phyloP scores from a whole-genome alignment of 1,139 yeast species.

The Hyphopichia khmerensis region DNA sequence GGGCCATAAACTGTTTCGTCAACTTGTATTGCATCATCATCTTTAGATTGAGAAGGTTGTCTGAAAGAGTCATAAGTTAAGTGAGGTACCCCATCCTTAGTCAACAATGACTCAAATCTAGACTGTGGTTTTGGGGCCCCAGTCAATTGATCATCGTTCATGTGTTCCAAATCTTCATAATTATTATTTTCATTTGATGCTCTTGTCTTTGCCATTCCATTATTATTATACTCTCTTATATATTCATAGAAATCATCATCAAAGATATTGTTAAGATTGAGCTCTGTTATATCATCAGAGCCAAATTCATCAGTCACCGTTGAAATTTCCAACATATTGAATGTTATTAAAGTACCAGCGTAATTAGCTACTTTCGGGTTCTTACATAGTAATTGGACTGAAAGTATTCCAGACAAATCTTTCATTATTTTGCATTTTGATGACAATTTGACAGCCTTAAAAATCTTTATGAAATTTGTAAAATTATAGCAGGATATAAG shows the following conservation, averaged over 20 bases:
- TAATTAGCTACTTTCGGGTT: slow-evolving; percentile 32
- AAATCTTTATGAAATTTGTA: slow-evolving; percentile 49
- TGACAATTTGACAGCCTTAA: slow-evolving; percentile 55
- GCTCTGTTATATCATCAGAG: slow-evolving; percentile 7
- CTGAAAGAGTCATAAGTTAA: slow-evolving; percentile 20
- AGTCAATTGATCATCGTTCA: not conserved
- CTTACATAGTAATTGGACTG: slow-evolving; percentile 44
- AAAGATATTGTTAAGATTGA: slow-evolving; percentile 17
- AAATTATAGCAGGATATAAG: slow-evolving; percentile 51
- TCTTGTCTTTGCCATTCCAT: not conserved
- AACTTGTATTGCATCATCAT: slow-evolving; percentile 6
- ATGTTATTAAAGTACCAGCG: slow-evolving; percentile 63
- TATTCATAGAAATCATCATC: slow-evolving; percentile 27
- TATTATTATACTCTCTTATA: slow-evolving; percentile 14
- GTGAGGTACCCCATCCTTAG: slow-evolving; percentile 4
- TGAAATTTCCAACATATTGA: slow-evolving; percentile 53
- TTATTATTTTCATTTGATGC: slow-evolving; percentile 12
- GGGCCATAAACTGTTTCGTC: slow-evolving; percentile 8
- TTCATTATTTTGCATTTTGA: slow-evolving; percentile 59
- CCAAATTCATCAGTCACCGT: slow-evolving; percentile 17
- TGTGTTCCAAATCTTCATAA: slow-evolving; percentile 11
- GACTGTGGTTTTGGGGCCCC: slow-evolving; percentile 2
- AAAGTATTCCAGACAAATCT: slow-evolving; percentile 55
- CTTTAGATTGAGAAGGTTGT: not conserved
- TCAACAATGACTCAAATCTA: not conserved